A percentile compares a stretch with the other conserved stretches of the same genome.
phyloP scores from a whole-genome alignment of 1,284 basidiomycete genomes.

The Sporisorium scitamineum region DNA sequence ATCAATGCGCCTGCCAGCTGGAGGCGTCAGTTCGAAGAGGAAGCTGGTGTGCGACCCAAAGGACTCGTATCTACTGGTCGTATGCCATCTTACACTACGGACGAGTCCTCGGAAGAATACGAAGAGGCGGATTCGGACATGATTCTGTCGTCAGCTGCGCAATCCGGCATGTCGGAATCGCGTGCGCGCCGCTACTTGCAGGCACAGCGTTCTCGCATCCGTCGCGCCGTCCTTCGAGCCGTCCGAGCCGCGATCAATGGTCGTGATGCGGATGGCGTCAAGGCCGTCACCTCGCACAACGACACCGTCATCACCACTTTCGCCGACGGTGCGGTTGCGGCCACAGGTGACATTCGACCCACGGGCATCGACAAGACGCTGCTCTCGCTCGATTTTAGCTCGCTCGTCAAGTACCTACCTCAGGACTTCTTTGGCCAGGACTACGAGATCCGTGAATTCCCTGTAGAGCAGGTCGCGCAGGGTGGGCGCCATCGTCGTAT shows the following conservation, averaged over 20 bases:
- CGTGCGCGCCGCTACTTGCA: slow-evolving; percentile 46
- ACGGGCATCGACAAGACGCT: slow-evolving; percentile 44
- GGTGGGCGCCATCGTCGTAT: slow-evolving; percentile 57
- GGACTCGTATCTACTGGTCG: slow-evolving; percentile 9
- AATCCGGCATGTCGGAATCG: slow-evolving; percentile 35
- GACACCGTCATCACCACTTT: slow-evolving; percentile 39
- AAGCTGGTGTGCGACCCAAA: slow-evolving; percentile 36
- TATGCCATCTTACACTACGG: slow-evolving; percentile 21
- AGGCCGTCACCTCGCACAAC: slow-evolving; percentile 38
- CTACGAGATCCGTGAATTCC: slow-evolving; percentile 62
- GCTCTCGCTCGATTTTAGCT: slow-evolving; percentile 54
- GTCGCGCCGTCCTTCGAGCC: slow-evolving; percentile 59
- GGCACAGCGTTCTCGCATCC: slow-evolving; percentile 55
- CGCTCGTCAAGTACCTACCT: slow-evolving; percentile 56
- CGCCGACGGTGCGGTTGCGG: slow-evolving; percentile 39
- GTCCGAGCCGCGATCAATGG: slow-evolving; percentile 64
- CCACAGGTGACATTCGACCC: slow-evolving; percentile 19
- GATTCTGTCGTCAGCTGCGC: slow-evolving; percentile 17
- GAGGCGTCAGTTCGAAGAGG: slow-evolving; percentile 63
- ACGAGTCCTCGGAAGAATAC: slow-evolving; percentile 45
- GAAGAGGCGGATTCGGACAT: slow-evolving; percentile 34
- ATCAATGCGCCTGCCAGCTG: slow-evolving; percentile 64
- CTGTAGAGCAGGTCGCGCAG: slow-evolving; percentile 60
- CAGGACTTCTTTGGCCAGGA: slow-evolving; percentile 60
- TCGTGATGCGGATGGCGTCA: slow-evolving; percentile 52